phyloP scores from a whole-genome alignment of 2,329 filamentous ascomycete species.

The Trichoderma guizhouense region DNA sequence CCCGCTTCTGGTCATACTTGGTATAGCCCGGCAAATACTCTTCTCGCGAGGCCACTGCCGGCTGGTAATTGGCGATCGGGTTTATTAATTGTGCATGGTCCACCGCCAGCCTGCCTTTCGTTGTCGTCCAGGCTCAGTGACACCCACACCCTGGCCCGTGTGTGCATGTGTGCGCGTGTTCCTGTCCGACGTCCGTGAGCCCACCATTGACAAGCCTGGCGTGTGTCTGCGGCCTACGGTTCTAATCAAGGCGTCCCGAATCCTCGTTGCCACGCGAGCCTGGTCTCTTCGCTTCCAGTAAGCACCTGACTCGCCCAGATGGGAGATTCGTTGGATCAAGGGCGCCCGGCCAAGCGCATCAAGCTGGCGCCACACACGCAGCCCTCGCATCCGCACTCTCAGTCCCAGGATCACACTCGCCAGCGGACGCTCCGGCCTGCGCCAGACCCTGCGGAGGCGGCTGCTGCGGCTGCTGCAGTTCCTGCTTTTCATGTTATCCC shows the following conservation, averaged over 20 bases:
- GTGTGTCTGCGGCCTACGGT: not conserved
- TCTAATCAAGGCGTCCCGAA: not conserved
- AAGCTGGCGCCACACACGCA: conserved; percentile 19
- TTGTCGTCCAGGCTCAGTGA: not conserved
- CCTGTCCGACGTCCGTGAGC: not conserved
- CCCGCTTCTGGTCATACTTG: not conserved
- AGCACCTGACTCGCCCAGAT: conserved; percentile 18
- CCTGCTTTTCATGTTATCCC: not conserved
- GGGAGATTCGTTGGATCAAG: conserved; percentile 18
- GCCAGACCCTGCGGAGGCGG: not conserved
- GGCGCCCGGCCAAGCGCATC: conserved; percentile 25
- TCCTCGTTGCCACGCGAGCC: not conserved
- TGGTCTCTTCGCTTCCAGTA: not conserved
- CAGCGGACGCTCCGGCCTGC: not conserved
- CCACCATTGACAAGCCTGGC: not conserved
- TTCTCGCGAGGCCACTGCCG: not conserved
- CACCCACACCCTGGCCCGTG: not conserved
- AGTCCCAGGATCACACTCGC: not conserved
- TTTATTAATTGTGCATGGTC: not conserved
- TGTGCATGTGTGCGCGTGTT: conserved; percentile 6
- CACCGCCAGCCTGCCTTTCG: not conserved
- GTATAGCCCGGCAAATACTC: not conserved
- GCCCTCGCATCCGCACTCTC: not conserved
- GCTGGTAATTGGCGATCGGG: not conserved
- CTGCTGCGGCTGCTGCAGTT: not conserved